Evolutionary conservation across 1,284 basidiomycete genomes (phyloP).

Genomic region (Leccinum proximum): DNA sequence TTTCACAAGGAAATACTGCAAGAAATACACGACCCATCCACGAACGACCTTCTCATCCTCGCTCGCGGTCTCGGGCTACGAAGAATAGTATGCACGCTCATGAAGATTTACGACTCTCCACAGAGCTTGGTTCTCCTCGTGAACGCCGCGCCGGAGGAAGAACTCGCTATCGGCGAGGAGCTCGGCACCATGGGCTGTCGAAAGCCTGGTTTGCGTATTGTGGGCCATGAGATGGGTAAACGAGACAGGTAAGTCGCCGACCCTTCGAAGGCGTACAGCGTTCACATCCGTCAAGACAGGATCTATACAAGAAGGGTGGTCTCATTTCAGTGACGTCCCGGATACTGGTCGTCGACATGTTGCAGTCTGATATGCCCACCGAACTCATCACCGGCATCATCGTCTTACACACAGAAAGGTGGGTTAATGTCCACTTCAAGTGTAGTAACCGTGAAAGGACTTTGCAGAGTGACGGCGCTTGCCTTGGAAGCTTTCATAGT

Average conservation of each 20-base stretch:
- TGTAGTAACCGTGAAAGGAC: not conserved
- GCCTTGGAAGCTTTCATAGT: slow-evolving; percentile 91
- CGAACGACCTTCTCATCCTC: slow-evolving; percentile 80
- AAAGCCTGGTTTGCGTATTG: slow-evolving; percentile 80
- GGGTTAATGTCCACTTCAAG: slow-evolving; percentile 12
- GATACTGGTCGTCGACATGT: slow-evolving; percentile 94
- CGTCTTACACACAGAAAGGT: slow-evolving; percentile 94
- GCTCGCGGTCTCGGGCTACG: slow-evolving; percentile 88
- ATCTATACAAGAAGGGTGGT: slow-evolving; percentile 85
- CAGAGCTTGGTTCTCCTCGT: slow-evolving; percentile 85
- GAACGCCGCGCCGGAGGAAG: slow-evolving; percentile 88
- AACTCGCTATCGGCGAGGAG: slow-evolving; percentile 90
- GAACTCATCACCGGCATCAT: slow-evolving; percentile 90
- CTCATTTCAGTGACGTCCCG: slow-evolving; percentile 92
- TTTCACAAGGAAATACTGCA: slow-evolving; percentile 67
- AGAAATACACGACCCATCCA: slow-evolving; percentile 72
- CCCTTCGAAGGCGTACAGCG: not conserved
- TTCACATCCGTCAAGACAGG: slow-evolving; percentile 52
- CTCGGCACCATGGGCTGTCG: slow-evolving; percentile 90
- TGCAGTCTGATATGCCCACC: slow-evolving; percentile 84
- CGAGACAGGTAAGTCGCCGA: slow-evolving; percentile 64
- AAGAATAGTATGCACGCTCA: slow-evolving; percentile 77
- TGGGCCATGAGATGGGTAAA: slow-evolving; percentile 83
- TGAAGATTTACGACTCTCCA: slow-evolving; percentile 92
- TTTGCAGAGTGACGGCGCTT: slow-evolving; percentile 73